Conservation (phyloP, 306 rosid genomes). For the Medicago ruthenica region DNA sequence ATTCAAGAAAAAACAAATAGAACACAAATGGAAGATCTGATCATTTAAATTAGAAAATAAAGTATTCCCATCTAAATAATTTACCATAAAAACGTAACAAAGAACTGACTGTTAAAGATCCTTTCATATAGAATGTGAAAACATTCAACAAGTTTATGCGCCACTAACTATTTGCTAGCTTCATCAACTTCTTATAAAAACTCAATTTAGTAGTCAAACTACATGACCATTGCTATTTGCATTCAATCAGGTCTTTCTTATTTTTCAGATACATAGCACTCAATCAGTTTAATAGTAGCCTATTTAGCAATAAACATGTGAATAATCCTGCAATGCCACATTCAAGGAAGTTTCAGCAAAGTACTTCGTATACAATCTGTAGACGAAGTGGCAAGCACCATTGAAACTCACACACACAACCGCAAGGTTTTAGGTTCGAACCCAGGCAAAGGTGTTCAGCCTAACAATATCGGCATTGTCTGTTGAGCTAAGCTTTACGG, state of each 20-base stretch:
- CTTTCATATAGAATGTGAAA: constrained; percentile 7
- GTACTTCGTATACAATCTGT: not conserved
- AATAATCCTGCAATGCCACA: constrained; percentile 29
- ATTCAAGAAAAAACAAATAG: constrained; percentile 21
- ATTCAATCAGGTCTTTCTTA: constrained; percentile 11
- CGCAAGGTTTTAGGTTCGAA: no score
- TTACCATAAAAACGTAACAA: not conserved
- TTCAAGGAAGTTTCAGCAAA: not conserved
- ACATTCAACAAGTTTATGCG: constrained; percentile 18
- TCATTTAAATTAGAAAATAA: constrained; percentile 29
- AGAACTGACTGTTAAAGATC: constrained; percentile 11
- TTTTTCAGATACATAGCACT: constrained; percentile 4
- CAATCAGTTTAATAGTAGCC: constrained; percentile 19
- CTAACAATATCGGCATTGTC: no score
- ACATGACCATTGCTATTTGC: constrained; percentile 27
- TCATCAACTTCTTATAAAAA: constrained; percentile 35
- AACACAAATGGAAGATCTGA: constrained; percentile 16
- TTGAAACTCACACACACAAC: no score
- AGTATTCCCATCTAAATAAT: not conserved
- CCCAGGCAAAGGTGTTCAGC: no score
- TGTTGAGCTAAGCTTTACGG: no score
- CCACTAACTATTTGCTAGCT: constrained; percentile 31
- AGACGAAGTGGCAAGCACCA: no score
- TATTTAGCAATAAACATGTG: constrained; percentile 26
- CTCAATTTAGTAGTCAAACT: constrained; percentile 13